Evolutionary conservation across 345 rosid species (phyloP).

Genomic region (Garcia nutans): DNA sequence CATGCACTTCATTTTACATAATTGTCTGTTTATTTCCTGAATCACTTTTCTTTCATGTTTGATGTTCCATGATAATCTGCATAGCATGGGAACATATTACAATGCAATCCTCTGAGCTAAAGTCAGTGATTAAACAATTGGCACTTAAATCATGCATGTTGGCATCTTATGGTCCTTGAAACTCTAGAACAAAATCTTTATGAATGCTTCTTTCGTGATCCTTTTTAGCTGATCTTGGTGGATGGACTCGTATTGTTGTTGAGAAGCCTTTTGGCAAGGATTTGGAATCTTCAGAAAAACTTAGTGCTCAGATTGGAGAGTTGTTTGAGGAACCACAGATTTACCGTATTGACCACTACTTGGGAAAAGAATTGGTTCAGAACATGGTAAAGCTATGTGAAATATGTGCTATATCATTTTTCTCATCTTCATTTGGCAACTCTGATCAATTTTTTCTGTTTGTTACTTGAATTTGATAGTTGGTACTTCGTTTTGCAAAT

Average conservation of each 20-base stretch:
- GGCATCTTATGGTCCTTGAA: conserved; percentile 1
- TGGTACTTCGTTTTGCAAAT: conserved; percentile 98
- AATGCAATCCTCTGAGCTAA: background rate
- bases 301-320: conserved; percentile 82
- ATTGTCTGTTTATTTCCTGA: background rate
- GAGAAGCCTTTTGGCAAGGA: conserved; percentile 98
- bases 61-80: background rate
- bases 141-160: background rate
- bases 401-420: conserved; percentile 1
- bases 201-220: background rate
- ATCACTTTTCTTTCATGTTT: background rate
- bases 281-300: conserved; percentile 76
- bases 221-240: conserved; percentile 79
- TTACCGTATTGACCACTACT: conserved; percentile 91
- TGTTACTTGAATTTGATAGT: conserved; percentile 40
- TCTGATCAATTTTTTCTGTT: conserved; percentile 22
- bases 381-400: conserved; percentile 63
- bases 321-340: conserved; percentile 90
- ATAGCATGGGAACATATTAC: background rate
- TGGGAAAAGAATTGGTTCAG: conserved; percentile 97
- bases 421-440: conserved; percentile 8
- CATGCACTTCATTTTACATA: background rate
- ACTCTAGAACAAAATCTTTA: background rate
- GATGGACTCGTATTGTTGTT: conserved; percentile 94
- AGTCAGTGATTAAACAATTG: background rate